These are phyloP conservation scores for Podila clonocystis DNA, from an alignment of 192 early-diverging fungal species.

Conservation along the genomic window DNA sequence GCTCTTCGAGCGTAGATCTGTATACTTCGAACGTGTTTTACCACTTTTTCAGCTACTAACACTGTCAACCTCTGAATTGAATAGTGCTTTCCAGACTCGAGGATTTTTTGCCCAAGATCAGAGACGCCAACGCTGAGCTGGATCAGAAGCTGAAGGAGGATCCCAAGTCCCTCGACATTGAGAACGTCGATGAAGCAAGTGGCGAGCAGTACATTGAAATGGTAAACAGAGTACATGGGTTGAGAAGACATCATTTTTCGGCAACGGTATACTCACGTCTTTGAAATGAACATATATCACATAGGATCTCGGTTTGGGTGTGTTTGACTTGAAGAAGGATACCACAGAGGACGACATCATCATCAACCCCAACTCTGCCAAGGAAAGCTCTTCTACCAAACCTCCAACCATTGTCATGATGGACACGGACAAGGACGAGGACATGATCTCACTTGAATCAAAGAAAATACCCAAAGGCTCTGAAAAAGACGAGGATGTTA, in stretches of 20 bases:
- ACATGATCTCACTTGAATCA: not conserved
- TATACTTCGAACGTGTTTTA: too few species aligned
- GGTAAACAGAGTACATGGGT: conserved; percentile 23
- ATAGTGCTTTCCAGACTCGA: conserved; percentile 56
- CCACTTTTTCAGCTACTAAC: not conserved
- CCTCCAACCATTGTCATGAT: conserved; percentile 42
- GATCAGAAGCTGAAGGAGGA: conserved; percentile 50
- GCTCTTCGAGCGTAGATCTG: too few species aligned
- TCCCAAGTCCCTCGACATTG: conserved; percentile 62
- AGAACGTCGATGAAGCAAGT: conserved; percentile 59
- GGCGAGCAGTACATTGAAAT: conserved; percentile 66
- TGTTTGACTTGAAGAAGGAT: conserved; percentile 57
- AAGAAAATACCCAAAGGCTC: conserved; percentile 8
- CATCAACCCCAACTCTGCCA: conserved; percentile 27
- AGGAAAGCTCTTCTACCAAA: conserved; percentile 1
- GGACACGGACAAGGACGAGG: conserved; percentile 33
- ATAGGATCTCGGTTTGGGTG: conserved; percentile 58
- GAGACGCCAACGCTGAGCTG: conserved; percentile 53
- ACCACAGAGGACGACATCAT: conserved; percentile 41
- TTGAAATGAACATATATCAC: too few species aligned
- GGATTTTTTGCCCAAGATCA: conserved; percentile 59
- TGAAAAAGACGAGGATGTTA: conserved; percentile 22
- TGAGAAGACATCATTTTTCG: too few species aligned
- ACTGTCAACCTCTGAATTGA: too few species aligned
- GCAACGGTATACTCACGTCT: too few species aligned